Base-by-base conservation (phyloP, 345 rosid species). In the Pugionium dolabratum region DNA sequence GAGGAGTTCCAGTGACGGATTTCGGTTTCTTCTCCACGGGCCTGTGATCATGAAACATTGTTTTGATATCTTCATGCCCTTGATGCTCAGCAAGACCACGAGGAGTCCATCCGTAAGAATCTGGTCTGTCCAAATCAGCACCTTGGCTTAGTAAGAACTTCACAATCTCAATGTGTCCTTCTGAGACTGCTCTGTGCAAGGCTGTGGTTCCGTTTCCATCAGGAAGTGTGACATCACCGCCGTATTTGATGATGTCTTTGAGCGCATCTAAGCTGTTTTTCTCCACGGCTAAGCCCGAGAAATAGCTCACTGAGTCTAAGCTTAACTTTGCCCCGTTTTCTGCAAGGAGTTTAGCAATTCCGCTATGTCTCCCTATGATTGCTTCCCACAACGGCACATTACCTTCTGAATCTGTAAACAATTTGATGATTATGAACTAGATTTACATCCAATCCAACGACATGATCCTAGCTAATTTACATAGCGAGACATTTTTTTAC, bases 321-420 rank as follows among this genome's bases (percentile, higher is more conserved):
- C 77, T 68, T 51, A 92, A 2, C 7, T 25, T 75, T 28, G 93
- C 97, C 0, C 93, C 91, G 35, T 86, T 92, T 44, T 89, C 86
- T 2, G 70, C 49, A 0, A 92, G 82, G 37, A 84, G 79, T 58
- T 83, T 82, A 7, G 78, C 60, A 50, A 83, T 78, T 1, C 60
- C 54, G 33, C 81, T 59, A 54, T 89, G 93, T 57, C 77, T 66
- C 52, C 89, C 93, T 54, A 66, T 34, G 47, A 92, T 72, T 60
- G 98, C 97, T 73, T 89, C 97, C 98, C 95, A 92, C 37, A 92
- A 67, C 1, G 98, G 88, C 28, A 92, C 84, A 46, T 61, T 87
- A 42, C 97, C 95, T 79, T 89, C 93, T 1, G 81, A 72, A 79
- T 92, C 98, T 92, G 88, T 7, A 36, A 3, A 42, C 37, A 4